phyloP scores from a whole-genome alignment of 768 basidiomycete genomes.

The Amanita exitialis region DNA sequence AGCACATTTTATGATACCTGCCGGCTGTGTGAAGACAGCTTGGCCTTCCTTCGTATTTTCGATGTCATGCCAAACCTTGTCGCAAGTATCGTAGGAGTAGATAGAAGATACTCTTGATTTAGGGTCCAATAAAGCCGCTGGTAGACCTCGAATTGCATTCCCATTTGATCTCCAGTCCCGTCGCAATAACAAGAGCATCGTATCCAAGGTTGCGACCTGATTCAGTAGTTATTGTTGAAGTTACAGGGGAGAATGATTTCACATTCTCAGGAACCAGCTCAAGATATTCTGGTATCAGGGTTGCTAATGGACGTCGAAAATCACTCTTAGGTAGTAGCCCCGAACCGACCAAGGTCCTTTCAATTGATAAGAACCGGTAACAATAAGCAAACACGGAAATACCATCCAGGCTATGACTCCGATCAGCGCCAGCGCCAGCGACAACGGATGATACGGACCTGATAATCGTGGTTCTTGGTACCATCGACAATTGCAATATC shows the following conservation, averaged over 20 bases:
- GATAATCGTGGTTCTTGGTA: slow-evolving; percentile 78
- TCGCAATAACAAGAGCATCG: slow-evolving; percentile 81
- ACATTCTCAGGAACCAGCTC: slow-evolving; percentile 64
- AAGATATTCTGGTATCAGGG: slow-evolving; percentile 69
- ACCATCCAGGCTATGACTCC: slow-evolving; percentile 76
- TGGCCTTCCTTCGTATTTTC: slow-evolving; percentile 65
- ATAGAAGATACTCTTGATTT: slow-evolving; percentile 82
- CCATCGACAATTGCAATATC: slow-evolving; percentile 86
- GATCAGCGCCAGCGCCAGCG: slow-evolving; percentile 6
- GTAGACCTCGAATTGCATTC: slow-evolving; percentile 61
- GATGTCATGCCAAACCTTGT: slow-evolving; percentile 83
- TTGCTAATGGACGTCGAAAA: slow-evolving; percentile 53
- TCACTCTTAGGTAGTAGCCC: slow-evolving; percentile 67
- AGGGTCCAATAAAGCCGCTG: slow-evolving; percentile 68
- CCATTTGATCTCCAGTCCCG: slow-evolving; percentile 86
- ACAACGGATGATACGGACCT: slow-evolving; percentile 31
- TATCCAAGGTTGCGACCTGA: slow-evolving; percentile 67
- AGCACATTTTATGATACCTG: slow-evolving; percentile 89
- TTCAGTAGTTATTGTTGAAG: slow-evolving; percentile 63
- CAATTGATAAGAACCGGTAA: slow-evolving; percentile 5
- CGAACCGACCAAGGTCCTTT: slow-evolving; percentile 87
- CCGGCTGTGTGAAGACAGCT: slow-evolving; percentile 93
- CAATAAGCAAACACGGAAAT: slow-evolving; percentile 11
- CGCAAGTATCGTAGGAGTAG: slow-evolving; percentile 83
- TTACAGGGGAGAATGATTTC: slow-evolving; percentile 61